Evolutionary conservation across 495 filamentous ascomycete genomes (phyloP), one percentile per base, ranked within the genome.

Genomic region (Tirmania nivea): DNA sequence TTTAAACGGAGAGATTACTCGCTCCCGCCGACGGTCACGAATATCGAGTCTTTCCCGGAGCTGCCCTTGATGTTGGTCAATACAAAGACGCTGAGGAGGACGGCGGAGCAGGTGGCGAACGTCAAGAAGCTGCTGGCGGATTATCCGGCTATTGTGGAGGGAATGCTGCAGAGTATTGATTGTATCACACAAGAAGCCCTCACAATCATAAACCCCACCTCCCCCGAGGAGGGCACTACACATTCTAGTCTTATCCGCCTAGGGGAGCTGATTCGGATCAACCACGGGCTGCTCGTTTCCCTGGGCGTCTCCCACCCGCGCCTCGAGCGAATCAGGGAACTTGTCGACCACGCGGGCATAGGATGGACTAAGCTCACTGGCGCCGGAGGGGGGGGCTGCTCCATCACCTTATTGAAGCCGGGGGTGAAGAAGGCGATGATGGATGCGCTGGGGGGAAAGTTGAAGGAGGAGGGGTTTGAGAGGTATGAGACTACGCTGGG

Each of bases 351-450:
- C 55, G 74, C 83, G 35, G 80, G 84, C n/a, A 81, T 94, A 53
- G 90, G 90, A 35, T 95, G 86, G 86, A 92, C 90, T 6, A 97
- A 97, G 64, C 74, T 97, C 49, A 97, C 90, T 1, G 90, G 90
- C 54, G 90, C 88, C 7, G 90, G 90, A 11, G 90, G 89, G 5
- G 90, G 90, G 39, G 90, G 90, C 1, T 94, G 90, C 66, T 86
- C 87, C 1, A 95, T 97, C 60, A 90, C 88, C 3, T 68, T 97
- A 6, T 70, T 96, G 39, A 83, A 79, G 54, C 84, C 86, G 0
- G 71, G 75, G 39, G 67, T 68, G 49, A 63, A 69, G 49, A 53
- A 63, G 14, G 54, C 19, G 20, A 48, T 51, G 53, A 58, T 85
- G 49, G 63, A 71, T 20, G 66, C 71, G 3, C 71, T 97, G 19